A percentile compares a stretch with the other conserved stretches of the same genome.
Evolutionary conservation across 768 basidiomycete species (phyloP).

Genomic region (Cyathus striatus): DNA sequence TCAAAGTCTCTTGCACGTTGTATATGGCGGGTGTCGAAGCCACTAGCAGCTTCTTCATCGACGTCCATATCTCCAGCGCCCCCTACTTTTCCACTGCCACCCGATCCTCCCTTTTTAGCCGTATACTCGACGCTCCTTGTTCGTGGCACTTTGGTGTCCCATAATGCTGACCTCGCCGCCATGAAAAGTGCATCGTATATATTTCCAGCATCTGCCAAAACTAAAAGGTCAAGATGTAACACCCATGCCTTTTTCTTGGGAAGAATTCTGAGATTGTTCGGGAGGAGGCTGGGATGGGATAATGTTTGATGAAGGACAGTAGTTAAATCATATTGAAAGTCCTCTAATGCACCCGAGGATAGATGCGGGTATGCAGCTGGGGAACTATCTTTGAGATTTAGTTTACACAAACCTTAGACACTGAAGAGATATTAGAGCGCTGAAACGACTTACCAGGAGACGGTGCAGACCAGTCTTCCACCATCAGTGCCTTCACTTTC

Average conservation of each 20-base stretch:
- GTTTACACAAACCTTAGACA: slow-evolving; percentile 6
- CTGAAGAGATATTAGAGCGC: slow-evolving; percentile 1
- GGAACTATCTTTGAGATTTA: slow-evolving; percentile 51
- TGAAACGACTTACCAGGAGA: slow-evolving; percentile 63
- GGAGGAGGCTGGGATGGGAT: slow-evolving; percentile 61
- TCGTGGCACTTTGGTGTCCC: slow-evolving; percentile 75
- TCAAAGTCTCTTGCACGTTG: slow-evolving; percentile 73
- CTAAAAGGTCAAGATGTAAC: slow-evolving; percentile 68
- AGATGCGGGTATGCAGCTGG: slow-evolving; percentile 76
- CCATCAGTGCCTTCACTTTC: slow-evolving; percentile 44
- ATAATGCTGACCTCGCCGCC: slow-evolving; percentile 73
- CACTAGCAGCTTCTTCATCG: slow-evolving; percentile 43
- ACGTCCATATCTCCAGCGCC: slow-evolving; percentile 49
- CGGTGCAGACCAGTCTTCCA: slow-evolving; percentile 61
- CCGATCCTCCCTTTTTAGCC: slow-evolving; percentile 24
- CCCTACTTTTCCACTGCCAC: slow-evolving; percentile 10
- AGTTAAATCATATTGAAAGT: slow-evolving; percentile 71
- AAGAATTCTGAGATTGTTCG: slow-evolving; percentile 57
- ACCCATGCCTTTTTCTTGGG: slow-evolving; percentile 67
- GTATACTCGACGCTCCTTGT: slow-evolving; percentile 71
- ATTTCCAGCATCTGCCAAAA: slow-evolving; percentile 74
- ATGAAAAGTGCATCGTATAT: slow-evolving; percentile 74
- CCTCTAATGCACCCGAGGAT: slow-evolving; percentile 60
- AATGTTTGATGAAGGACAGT: slow-evolving; percentile 59
- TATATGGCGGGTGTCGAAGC: slow-evolving; percentile 53